phyloP scores from a whole-genome alignment of 2,329 filamentous ascomycete species.

The Neonectria coccinea region DNA sequence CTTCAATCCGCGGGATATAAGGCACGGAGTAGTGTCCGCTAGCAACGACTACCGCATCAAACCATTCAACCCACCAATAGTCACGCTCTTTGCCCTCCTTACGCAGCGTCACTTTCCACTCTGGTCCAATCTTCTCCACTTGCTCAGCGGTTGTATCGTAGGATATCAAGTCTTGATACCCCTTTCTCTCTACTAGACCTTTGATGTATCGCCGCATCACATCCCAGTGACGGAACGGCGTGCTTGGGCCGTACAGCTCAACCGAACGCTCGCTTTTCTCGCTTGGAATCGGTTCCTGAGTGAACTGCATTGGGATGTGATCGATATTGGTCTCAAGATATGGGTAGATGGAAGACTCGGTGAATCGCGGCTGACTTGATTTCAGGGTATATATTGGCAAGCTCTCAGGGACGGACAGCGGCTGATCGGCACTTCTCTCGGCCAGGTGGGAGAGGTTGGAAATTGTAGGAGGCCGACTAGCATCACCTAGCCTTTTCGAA shows the following conservation, averaged over 20 bases:
- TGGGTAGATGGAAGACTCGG: conserved; percentile 71
- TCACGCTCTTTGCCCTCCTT: conserved; percentile 55
- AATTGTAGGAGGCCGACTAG: conserved; percentile 52
- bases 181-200: conserved; percentile 61
- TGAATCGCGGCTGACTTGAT: conserved; percentile 60
- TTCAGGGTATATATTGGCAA: conserved; percentile 61
- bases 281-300: conserved; percentile 64
- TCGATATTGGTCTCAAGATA: conserved; percentile 75
- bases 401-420: conserved; percentile 58
- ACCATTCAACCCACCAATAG: conserved; percentile 72
- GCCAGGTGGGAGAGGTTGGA: conserved; percentile 61
- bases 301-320: conserved; percentile 69
- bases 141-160: conserved; percentile 73
- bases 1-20: conserved; percentile 63
- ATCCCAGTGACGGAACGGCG: conserved; percentile 72
- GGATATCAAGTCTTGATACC: conserved; percentile 63
- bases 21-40: conserved; percentile 72
- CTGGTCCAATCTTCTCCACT: conserved; percentile 60
- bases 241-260: conserved; percentile 63
- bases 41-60: conserved; percentile 71
- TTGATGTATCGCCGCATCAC: conserved; percentile 68
- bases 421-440: conserved; percentile 61
- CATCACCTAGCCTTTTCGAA: conserved; percentile 57
- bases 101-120: conserved; percentile 65
- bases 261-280: conserved; percentile 47